Percentiles rank a stretch among this genome's conserved stretches.
Evolutionary conservation across 164 flowering plant genomes (phyloP).

Genomic region (Warburgia ugandensis): DNA sequence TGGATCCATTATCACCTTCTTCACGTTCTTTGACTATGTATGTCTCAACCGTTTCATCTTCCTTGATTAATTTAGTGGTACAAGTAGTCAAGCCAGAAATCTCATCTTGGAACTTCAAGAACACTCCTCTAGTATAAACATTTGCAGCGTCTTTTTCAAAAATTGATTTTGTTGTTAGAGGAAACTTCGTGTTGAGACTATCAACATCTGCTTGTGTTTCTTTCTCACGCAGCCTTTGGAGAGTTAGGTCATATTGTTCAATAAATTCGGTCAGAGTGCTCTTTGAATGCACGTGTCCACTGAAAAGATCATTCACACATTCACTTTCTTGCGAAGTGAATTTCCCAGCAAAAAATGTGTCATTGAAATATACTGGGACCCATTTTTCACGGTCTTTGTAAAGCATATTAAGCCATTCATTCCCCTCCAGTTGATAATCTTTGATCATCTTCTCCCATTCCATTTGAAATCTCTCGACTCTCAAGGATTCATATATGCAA

Average conservation of each 20-base stretch:
- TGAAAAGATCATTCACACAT: constrained; percentile 39
- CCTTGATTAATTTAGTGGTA: background rate
- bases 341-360: constrained; percentile 58
- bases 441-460: constrained; percentile 59
- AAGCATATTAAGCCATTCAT: constrained; percentile 57
- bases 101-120: constrained; percentile 39
- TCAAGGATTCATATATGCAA: constrained; percentile 44
- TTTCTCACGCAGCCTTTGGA: constrained; percentile 37
- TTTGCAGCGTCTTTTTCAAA: constrained; percentile 41
- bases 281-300: constrained; percentile 45
- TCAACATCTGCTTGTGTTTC: constrained; percentile 43
- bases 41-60: constrained; percentile 2
- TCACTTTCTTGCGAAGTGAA: constrained; percentile 36
- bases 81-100: constrained; percentile 31
- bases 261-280: constrained; percentile 69
- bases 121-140: constrained; percentile 36
- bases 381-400: constrained; percentile 51
- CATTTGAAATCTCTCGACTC: constrained; percentile 56
- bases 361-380: constrained; percentile 66
- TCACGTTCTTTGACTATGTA: background rate
- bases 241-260: constrained; percentile 49
- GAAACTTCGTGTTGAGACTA: constrained; percentile 25
- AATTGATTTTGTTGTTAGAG: constrained; percentile 31
- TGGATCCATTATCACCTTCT: background rate
- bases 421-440: constrained; percentile 40